These are phyloP conservation scores for Scheffersomyces cryptocercus DNA, from an alignment of 1,139 yeast genomes.

Conservation along the genomic window DNA sequence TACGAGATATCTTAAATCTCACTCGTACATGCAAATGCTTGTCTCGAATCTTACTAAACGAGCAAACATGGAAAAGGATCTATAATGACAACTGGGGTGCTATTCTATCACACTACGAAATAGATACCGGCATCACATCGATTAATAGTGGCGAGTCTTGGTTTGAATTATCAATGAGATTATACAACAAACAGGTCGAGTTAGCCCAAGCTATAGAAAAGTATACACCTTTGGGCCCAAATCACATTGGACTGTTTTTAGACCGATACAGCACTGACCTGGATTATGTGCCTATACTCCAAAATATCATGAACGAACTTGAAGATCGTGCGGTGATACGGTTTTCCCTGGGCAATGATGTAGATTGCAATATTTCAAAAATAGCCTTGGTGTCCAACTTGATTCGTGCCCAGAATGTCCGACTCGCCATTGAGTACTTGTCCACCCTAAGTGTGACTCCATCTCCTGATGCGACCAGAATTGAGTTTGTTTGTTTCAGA, in stretches of 20 bases:
- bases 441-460: neutral
- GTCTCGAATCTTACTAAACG: constrained; percentile 9
- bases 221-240: constrained; percentile 9
- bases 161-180: constrained; percentile 3
- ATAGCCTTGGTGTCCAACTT: constrained; percentile 5
- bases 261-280: constrained; percentile 14
- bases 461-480: neutral
- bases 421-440: constrained; percentile 5
- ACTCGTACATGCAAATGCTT: constrained; percentile 11
- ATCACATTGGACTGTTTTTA: constrained; percentile 7
- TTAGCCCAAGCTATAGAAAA: constrained; percentile 6
- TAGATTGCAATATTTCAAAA: constrained; percentile 1
- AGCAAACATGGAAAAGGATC: constrained; percentile 20
- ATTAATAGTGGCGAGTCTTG: neutral
- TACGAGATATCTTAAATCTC: constrained; percentile 22
- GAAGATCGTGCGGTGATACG: too few relatives aligned
- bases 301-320: constrained; percentile 4
- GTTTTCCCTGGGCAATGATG: neutral
- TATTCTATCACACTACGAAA: constrained; percentile 11
- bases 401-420: constrained; percentile 8
- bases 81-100: constrained; percentile 13
- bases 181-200: constrained; percentile 10
- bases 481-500: neutral
- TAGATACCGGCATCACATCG: neutral
- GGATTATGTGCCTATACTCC: constrained; percentile 19